phyloP scores from a whole-genome alignment of 2,329 filamentous ascomycete genomes.

The Stemphylium lycopersici region DNA sequence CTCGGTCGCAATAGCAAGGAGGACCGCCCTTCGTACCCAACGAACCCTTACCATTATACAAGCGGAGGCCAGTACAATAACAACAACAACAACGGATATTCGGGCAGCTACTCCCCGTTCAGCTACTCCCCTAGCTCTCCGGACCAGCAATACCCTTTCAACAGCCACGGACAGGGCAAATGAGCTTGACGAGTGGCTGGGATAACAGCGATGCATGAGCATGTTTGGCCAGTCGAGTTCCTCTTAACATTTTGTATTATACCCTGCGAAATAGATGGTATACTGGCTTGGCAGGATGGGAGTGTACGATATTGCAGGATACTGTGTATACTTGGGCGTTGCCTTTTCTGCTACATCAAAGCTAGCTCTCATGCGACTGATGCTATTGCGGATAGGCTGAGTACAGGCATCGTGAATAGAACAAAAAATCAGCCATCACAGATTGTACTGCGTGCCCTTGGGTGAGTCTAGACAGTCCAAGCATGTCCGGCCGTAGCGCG shows the following conservation, averaged over 20 bases:
- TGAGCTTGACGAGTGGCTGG: background rate
- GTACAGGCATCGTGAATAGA: no score
- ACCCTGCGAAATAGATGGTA: background rate
- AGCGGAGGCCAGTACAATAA: slow-evolving; percentile 21
- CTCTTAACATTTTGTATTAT: background rate
- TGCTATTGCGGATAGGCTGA: no score
- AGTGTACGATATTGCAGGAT: background rate
- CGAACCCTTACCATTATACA: slow-evolving; percentile 30
- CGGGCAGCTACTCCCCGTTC: slow-evolving; percentile 24
- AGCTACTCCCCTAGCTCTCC: slow-evolving; percentile 18
- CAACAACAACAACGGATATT: slow-evolving; percentile 25
- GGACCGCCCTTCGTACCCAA: slow-evolving; percentile 24
- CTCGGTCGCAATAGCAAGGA: slow-evolving; percentile 31
- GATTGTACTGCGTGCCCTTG: no score
- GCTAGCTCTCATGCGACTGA: no score
- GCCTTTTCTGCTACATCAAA: no score
- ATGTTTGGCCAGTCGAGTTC: background rate
- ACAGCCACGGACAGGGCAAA: slow-evolving; percentile 22
- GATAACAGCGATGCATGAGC: background rate
- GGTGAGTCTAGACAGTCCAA: no score
- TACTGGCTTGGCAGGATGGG: background rate
- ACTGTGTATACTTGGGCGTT: no score
- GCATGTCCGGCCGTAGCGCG: no score
- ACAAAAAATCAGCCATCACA: no score
- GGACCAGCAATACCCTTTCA: slow-evolving; percentile 28